Evolutionary conservation across 768 basidiomycete genomes (phyloP).

Genomic region (Mrakia hoshinonis): DNA sequence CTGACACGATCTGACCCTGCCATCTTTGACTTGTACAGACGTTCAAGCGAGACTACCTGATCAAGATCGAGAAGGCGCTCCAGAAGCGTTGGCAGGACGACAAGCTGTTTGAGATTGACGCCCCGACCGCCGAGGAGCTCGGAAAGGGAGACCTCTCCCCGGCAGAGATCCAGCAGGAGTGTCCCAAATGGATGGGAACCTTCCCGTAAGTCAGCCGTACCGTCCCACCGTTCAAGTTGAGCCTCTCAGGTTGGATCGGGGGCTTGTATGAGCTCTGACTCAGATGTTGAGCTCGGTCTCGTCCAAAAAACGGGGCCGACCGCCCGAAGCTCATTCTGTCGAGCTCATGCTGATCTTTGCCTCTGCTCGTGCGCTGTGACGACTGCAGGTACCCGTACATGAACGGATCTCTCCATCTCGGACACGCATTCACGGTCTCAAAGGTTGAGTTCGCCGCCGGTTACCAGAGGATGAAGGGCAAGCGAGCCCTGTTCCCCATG

Average conservation of each 20-base stretch:
- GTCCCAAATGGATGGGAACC: constrained; percentile 96
- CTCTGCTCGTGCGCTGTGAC: neutral
- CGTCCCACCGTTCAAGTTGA: neutral
- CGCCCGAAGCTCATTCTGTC: constrained; percentile 36
- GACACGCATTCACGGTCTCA: constrained; percentile 95
- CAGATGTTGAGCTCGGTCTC: neutral
- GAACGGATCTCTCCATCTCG: constrained; percentile 94
- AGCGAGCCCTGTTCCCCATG: constrained; percentile 90
- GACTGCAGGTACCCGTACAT: constrained; percentile 53
- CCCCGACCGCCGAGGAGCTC: constrained; percentile 54
- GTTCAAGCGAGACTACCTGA: constrained; percentile 81
- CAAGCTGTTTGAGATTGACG: constrained; percentile 72
- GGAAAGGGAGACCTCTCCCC: constrained; percentile 49
- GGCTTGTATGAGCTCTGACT: no score
- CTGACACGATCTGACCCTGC: neutral
- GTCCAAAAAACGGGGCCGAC: neutral
- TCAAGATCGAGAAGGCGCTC: constrained; percentile 70
- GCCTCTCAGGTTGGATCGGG: neutral
- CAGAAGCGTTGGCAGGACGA: constrained; percentile 72
- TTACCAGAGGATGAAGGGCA: constrained; percentile 89
- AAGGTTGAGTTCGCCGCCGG: constrained; percentile 96
- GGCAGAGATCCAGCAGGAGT: constrained; percentile 59
- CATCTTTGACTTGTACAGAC: constrained; percentile 50
- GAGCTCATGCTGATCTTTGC: neutral
- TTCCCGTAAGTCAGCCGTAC: constrained; percentile 58